Evolutionary conservation across 495 filamentous ascomycete species (phyloP).

Genomic region (Podospora anserina): DNA sequence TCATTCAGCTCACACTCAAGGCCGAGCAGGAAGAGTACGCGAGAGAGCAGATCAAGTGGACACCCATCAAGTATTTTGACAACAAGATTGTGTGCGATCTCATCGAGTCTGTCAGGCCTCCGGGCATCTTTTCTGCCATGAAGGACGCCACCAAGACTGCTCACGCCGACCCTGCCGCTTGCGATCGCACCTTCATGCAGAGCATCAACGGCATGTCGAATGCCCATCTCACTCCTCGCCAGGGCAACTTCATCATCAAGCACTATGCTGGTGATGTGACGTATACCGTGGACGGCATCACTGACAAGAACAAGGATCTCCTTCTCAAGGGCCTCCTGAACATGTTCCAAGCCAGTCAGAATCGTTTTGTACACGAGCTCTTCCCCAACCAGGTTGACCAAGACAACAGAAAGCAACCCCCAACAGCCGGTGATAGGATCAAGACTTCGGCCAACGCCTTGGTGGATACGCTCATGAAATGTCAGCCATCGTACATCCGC

Average conservation of each 20-base stretch:
- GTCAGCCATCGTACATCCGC: conserved; percentile 92
- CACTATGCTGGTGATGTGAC: conserved; percentile 98
- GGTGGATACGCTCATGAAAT: conserved; percentile 94
- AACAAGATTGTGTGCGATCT: conserved; percentile 98
- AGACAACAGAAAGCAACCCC: conserved; percentile 90
- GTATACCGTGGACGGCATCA: conserved; percentile 95
- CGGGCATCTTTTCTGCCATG: conserved; percentile 90
- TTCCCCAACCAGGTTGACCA: conserved; percentile 95
- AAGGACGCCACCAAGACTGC: conserved; percentile 98
- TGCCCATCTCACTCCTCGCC: conserved; percentile 84
- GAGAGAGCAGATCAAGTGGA: conserved; percentile 96
- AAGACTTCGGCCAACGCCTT: conserved; percentile 93
- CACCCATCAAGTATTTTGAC: conserved; percentile 98
- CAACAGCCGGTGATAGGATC: conserved; percentile 96
- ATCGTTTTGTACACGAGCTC: conserved; percentile 76
- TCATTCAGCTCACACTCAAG: conserved; percentile 95
- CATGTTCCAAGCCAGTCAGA: conserved; percentile 77
- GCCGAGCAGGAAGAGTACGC: conserved; percentile 98
- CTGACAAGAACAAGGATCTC: conserved; percentile 99
- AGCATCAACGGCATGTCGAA: conserved; percentile 86
- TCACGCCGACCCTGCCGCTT: conserved; percentile 88
- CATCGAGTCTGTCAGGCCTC: conserved; percentile 88
- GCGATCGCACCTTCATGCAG: conserved; percentile 93
- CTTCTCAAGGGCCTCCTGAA: conserved; percentile 91
- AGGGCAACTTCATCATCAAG: conserved; percentile 97